These are phyloP conservation scores for Angomonas deanei DNA, from an alignment of 208 protist species.

Conservation along the genomic window DNA sequence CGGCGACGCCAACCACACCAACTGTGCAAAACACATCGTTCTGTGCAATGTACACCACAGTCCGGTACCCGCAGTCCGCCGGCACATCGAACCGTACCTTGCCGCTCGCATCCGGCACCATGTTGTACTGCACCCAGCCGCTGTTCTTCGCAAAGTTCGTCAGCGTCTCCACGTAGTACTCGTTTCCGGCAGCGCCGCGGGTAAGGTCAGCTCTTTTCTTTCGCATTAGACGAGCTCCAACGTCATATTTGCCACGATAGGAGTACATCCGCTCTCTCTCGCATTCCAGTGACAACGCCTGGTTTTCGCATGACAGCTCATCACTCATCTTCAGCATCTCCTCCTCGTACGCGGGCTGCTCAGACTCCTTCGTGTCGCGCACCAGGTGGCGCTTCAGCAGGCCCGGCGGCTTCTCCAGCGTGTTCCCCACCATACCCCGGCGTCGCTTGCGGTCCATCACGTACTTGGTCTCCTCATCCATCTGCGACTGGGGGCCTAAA, in stretches of 20 bases:
- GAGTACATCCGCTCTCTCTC: no score
- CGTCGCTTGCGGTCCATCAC: conserved; percentile 8
- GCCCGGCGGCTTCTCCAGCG: conserved; percentile 13
- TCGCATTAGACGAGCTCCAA: background rate
- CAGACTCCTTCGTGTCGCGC: conserved; percentile 3
- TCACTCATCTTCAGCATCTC: conserved; percentile 1
- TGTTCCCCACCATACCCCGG: conserved; percentile 7
- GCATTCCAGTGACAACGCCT: background rate
- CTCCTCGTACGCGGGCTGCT: no score
- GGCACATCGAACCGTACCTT: conserved; percentile 3
- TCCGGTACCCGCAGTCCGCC: background rate
- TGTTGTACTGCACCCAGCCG: conserved; percentile 4
- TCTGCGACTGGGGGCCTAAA: conserved; percentile 1
- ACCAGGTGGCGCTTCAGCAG: conserved; percentile 15
- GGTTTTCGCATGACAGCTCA: background rate
- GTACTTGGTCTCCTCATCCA: conserved; percentile 10
- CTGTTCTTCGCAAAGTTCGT: background rate
- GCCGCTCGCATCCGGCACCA: background rate
- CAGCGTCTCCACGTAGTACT: background rate
- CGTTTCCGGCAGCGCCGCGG: conserved; percentile 1
- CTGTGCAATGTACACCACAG: conserved; percentile 4
- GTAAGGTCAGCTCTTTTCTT: background rate
- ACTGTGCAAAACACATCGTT: no score
- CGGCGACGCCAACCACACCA: conserved; percentile 3
- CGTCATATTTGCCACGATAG: background rate